Evolutionary conservation across 441 rosid species (phyloP), one percentile per base, ranked within the genome.

Genomic region (Theobroma grandiflorum): DNA sequence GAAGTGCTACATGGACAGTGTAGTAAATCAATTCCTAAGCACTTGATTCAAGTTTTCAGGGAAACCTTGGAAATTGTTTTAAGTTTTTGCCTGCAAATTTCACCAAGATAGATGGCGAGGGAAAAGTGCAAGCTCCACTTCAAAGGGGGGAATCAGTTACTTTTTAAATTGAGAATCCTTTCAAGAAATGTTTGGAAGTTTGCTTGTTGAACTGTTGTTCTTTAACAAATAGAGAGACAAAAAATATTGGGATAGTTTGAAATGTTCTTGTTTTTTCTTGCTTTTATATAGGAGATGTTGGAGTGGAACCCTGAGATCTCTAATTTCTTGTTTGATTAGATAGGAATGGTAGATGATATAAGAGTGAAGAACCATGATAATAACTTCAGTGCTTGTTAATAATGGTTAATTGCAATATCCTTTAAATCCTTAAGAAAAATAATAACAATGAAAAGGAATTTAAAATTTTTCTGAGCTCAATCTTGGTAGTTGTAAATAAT

Each of bases 221-320:
- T 69, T 38, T 43, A 69, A 9, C 55, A 45, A 69, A 47, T n/a
- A 40, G 45, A 22, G 31, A 68, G 73, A 68, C 18, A 15, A 65
- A 6, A 42, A 10, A 66, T 22, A 20, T 42, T 20, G 15, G 35
- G 31, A 42, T 42, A n/a, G 22, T 67, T 67, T 42, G 52, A 42
- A 52, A 67, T 72, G 26, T 72, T 55, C 4, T 26, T 2, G 4
- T 18, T 35, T 35, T 72, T 20, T 9, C 33, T 11, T 4, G 15
- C 16, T 72, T 53, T 55, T 52, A 72, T 52, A 43, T 55, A 6
- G 58, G 66, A 55, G n/a, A 37, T 40, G 50, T 50, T 61, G 12
- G 33, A 2, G 3, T 35, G 6, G 77, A 50, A 38, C 15, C 11
- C 43, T 73, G 22, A 52, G 37, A 37, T 73, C 42, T 73, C 33